Evolutionary conservation across 352 stramenopile species (phyloP).

Genomic region (Globisporangium spiculum): DNA sequence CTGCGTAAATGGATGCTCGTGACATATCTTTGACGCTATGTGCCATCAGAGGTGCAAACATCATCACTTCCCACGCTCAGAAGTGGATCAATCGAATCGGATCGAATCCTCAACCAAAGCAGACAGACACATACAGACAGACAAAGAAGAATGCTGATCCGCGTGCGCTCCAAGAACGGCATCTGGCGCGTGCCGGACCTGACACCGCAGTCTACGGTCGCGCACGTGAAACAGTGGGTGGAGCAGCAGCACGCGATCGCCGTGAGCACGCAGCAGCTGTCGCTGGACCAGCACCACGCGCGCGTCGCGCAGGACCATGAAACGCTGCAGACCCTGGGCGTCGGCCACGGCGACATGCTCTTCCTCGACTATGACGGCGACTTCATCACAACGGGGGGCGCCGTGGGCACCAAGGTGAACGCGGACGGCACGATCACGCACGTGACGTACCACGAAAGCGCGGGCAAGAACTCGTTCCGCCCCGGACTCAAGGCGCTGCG

Average conservation of each 20-base stretch:
- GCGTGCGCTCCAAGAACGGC: conserved; percentile 86
- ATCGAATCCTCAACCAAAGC: not conserved
- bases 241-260: conserved; percentile 67
- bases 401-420: conserved; percentile 68
- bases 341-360: conserved; percentile 80
- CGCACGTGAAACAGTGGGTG: conserved; percentile 76
- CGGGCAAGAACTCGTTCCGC: conserved; percentile 89
- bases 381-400: conserved; percentile 41
- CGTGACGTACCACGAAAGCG: conserved; percentile 70
- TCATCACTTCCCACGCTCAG: no score
- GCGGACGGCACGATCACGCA: conserved; percentile 79
- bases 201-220: conserved; percentile 56
- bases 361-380: conserved; percentile 79
- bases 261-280: conserved; percentile 43
- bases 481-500: conserved; percentile 94
- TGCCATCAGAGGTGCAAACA: no score
- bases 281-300: conserved; percentile 48
- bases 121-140: not conserved
- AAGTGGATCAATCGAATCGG: not conserved
- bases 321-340: conserved; percentile 54
- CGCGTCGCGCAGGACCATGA: conserved; percentile 37
- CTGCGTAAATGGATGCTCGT: no score
- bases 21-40: no score
- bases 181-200: conserved; percentile 82
- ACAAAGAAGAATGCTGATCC: conserved; percentile 55